Evolutionary conservation across 371 early-diverging fungal species (phyloP), one percentile per base, ranked within the genome.

Genomic region (Mucor lusitanicus): DNA sequence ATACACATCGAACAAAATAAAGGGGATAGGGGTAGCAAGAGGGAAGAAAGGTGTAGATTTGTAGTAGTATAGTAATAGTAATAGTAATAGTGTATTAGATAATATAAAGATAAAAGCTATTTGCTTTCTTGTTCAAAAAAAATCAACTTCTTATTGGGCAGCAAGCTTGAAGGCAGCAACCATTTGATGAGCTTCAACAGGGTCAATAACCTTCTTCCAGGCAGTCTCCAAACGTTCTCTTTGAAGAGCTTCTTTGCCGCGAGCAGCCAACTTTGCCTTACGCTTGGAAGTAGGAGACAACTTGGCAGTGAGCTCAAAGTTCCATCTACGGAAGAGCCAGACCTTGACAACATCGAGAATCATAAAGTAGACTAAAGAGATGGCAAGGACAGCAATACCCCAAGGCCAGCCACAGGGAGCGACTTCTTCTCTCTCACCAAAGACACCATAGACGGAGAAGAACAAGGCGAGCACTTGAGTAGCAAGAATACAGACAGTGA

Each of bases 391-490:
- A 13, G 85, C 76, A 7, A 88, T 64, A 25, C 91, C 91, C 88
- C 85, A 79, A 64, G 79, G 72, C 68, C 75, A 74, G 56, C 89
- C 81, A 75, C 83, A 65, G 77, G 88, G 71, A 74, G 77, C 82
- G 70, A 84, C 72, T 67, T 70, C 76, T 62, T 80, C 76, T 1
- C 53, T 56, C 33, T 74, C 71, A 56, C 83, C 80, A 74, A 80
- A 80, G 27, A 89, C 78, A 60, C 96, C 96, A 78, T 89, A 91
- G 54, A 93, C 85, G 50, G 94, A 90, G 79, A 96, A 92, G 79
- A 95, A 82, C 78, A 93, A 84, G 61, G 96, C 96, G 62, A 96
- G 81, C 39, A 95, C 85, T 75, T 96, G 96, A 19, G 95, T 95
- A 21, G 92, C 96, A 46, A 91, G 77, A 58, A 96, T 92, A 67